These are phyloP conservation scores for Trichoderma erinaceum DNA, from an alignment of 495 filamentous ascomycete species.

Conservation along the genomic window DNA sequence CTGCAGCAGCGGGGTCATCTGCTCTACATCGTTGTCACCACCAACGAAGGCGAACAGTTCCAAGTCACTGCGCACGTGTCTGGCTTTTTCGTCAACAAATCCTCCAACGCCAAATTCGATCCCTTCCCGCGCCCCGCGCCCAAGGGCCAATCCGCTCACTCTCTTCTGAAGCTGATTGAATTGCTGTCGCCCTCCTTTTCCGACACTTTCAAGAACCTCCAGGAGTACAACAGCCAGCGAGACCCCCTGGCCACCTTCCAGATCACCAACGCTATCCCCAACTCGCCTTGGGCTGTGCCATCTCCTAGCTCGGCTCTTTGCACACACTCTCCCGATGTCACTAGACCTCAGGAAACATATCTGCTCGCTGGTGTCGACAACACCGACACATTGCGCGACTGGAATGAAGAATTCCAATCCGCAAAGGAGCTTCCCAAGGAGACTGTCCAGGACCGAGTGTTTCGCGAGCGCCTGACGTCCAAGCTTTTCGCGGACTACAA, in stretches of 20 bases:
- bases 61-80: constrained; percentile 90
- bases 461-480: constrained; percentile 85
- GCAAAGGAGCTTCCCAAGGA: constrained; percentile 90
- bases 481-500: constrained; percentile 98
- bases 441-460: constrained; percentile 89
- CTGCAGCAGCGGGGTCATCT: constrained; percentile 88
- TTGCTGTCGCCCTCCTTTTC: constrained; percentile 78
- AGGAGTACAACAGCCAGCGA: constrained; percentile 72
- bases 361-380: constrained; percentile 85
- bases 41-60: constrained; percentile 85
- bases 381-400: constrained; percentile 88
- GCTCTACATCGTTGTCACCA: constrained; percentile 81
- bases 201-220: constrained; percentile 62
- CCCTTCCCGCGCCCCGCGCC: constrained; percentile 66
- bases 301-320: constrained; percentile 53
- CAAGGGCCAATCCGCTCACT: constrained; percentile 71
- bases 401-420: constrained; percentile 99
- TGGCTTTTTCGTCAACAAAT: constrained; percentile 95
- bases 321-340: constrained; percentile 73
- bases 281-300: constrained; percentile 87
- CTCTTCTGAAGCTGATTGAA: constrained; percentile 71
- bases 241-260: constrained; percentile 91
- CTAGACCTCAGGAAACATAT: constrained; percentile 88
- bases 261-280: constrained; percentile 85
- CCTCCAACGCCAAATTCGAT: constrained; percentile 84